These are phyloP conservation scores for Pseudogymnoascus sp. DNA, from an alignment of 2,329 filamentous ascomycete genomes.

Conservation along the genomic window DNA sequence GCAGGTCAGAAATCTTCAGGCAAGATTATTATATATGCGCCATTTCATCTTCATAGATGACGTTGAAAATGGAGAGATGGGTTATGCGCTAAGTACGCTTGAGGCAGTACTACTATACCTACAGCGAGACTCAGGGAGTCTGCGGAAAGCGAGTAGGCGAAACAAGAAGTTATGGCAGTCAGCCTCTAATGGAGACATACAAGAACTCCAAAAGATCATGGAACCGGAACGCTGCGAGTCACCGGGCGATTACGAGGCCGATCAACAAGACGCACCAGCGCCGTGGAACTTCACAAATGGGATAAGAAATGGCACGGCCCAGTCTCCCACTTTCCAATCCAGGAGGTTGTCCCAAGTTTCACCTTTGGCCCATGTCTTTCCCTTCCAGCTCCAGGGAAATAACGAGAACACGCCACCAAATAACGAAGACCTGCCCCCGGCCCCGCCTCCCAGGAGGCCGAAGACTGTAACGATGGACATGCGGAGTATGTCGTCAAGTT, in stretches of 20 bases:
- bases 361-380: conserved; percentile 75
- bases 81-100: conserved; percentile 91
- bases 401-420: conserved; percentile 26
- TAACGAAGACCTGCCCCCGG: conserved; percentile 35
- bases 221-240: conserved; percentile 49
- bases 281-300: conserved; percentile 7
- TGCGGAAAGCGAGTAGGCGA: conserved; percentile 75
- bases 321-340: not conserved
- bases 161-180: conserved; percentile 88
- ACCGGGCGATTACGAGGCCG: conserved; percentile 33
- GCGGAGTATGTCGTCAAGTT: conserved; percentile 79
- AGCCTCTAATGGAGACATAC: conserved; percentile 65
- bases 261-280: not conserved
- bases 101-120: conserved; percentile 91
- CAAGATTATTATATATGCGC: conserved; percentile 86
- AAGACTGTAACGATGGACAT: conserved; percentile 79
- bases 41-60: conserved; percentile 98
- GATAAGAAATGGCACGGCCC: not conserved
- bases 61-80: conserved; percentile 91
- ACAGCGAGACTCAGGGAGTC: conserved; percentile 67
- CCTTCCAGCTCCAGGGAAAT: conserved; percentile 62
- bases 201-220: conserved; percentile 69
- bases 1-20: conserved; percentile 78
- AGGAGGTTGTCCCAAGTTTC: conserved; percentile 25
- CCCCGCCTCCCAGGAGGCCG: conserved; percentile 25